These are phyloP conservation scores for Cercophora samala DNA, from an alignment of 495 filamentous ascomycete genomes.

Conservation along the genomic window DNA sequence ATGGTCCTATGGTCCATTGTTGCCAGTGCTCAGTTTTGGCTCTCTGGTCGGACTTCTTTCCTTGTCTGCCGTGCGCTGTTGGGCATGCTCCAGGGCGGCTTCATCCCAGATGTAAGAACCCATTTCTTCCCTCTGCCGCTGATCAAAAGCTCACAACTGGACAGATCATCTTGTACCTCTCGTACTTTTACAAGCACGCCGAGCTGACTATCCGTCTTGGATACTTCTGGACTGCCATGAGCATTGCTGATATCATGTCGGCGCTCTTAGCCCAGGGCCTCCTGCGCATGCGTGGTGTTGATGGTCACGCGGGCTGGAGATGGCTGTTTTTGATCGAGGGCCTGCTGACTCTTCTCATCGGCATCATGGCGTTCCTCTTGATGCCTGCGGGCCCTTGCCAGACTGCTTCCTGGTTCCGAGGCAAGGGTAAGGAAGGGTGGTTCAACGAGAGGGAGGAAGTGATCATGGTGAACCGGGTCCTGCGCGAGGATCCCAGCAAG, in stretches of 20 bases:
- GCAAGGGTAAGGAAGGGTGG: slow-evolving; percentile 72
- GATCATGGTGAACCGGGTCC: slow-evolving; percentile 70
- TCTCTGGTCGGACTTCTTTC: slow-evolving; percentile 60
- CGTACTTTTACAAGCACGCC: slow-evolving; percentile 62
- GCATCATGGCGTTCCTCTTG: slow-evolving; percentile 60
- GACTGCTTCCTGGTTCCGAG: slow-evolving; percentile 63
- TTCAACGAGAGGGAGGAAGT: slow-evolving; percentile 63
- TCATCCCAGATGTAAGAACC: slow-evolving; percentile 47
- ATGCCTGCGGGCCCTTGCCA: slow-evolving; percentile 72
- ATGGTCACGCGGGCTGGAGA: slow-evolving; percentile 66
- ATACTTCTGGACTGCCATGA: slow-evolving; percentile 65
- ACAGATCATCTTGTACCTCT: slow-evolving; percentile 59
- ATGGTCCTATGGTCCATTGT: slow-evolving; percentile 77
- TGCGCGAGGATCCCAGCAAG: slow-evolving; percentile 70
- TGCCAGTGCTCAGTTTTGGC: slow-evolving; percentile 62
- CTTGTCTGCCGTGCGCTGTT: slow-evolving; percentile 62
- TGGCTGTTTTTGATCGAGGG: slow-evolving; percentile 42
- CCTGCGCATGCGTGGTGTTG: slow-evolving; percentile 59
- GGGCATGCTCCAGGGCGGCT: slow-evolving; percentile 74
- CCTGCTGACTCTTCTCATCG: slow-evolving; percentile 58
- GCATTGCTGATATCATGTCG: slow-evolving; percentile 60
- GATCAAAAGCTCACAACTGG: background rate
- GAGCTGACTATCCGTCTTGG: slow-evolving; percentile 55
- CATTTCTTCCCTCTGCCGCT: background rate
- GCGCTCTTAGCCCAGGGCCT: slow-evolving; percentile 71